Percentiles rank a stretch among this genome's conserved stretches.
These are phyloP conservation scores for Prunus fruticosa DNA, from an alignment of 306 rosid species.

Conservation along the genomic window DNA sequence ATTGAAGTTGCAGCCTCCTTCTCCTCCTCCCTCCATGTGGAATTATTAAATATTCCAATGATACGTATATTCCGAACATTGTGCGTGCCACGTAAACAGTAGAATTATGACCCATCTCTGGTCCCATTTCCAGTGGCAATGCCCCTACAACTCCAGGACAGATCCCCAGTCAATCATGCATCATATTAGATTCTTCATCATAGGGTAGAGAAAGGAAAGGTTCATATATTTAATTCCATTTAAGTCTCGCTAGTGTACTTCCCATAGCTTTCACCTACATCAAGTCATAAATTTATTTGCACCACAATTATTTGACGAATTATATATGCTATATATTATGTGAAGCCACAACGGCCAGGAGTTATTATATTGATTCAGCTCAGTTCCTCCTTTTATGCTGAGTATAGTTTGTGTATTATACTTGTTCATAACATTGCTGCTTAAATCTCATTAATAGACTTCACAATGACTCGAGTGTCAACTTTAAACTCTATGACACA, in stretches of 20 bases:
- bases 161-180: neutral
- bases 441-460: too few relatives aligned
- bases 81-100: neutral
- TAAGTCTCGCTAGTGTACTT: neutral
- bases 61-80: neutral
- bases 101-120: constrained; percentile 10
- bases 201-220: neutral
- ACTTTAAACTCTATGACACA: too few relatives aligned
- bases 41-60: constrained; percentile 25
- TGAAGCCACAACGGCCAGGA: neutral
- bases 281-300: neutral
- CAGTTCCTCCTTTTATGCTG: too few relatives aligned
- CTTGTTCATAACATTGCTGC: too few relatives aligned
- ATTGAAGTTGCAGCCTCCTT: constrained; percentile 13
- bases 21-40: constrained; percentile 39
- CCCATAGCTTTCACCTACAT: neutral
- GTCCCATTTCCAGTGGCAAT: neutral
- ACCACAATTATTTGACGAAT: neutral
- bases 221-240: neutral
- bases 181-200: neutral
- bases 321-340: neutral
- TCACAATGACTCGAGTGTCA: too few relatives aligned
- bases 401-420: too few relatives aligned
- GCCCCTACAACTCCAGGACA: constrained; percentile 9
- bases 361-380: neutral